Base-by-base conservation (phyloP, 805 yeast genomes). In the Pichia ethanolica region DNA sequence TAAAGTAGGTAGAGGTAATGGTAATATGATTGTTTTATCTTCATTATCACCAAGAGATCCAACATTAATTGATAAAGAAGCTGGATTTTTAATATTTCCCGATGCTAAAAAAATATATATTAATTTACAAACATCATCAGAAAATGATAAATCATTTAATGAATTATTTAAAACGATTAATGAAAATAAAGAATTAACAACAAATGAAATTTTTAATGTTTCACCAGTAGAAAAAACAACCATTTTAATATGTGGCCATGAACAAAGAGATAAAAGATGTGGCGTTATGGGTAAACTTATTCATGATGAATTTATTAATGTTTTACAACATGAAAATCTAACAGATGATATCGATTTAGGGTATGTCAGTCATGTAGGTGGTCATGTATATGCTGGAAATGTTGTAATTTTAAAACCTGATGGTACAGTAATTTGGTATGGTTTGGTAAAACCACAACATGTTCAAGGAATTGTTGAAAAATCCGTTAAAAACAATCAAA, bases 381-480 rank as follows among this genome's bases (percentile, higher is more conserved):
- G 96, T 0, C 96, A 88, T 62, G 86, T 75, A 2, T 88, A 79
- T 64, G 96, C 96, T 1, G 96, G 95, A 0, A 88, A 88, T 59
- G 79, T 88, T 12, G 67, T 86, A 2, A 74, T 77, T 45, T 80
- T 81, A 53, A 70, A 71, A 44, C 63, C 62, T 10, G 61, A 66
- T 34, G 75, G 79, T 1, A 70, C 71, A 42, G 63, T 71, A 13
- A 64, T 82, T 3, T 87, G 95, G 95, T 87, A 86, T 61, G 93
- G 95, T 0, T 70, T 87, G 46, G 89, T 87, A 3, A 66, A 70
- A 44, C 89, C 91, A 0, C 68, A 71, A 5, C 73, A 77, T 42
- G 82, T 87, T n/a, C 85, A 81, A 57, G 83, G 85, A 0, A 72
- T 88, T 5, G 75, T 85, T 1, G 59, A 70, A 32, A 78, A 78